Percentiles rank a stretch among this genome's conserved stretches.
phyloP scores from a whole-genome alignment of 2,329 filamentous ascomycete genomes.

The Sordariomycetes sp. region DNA sequence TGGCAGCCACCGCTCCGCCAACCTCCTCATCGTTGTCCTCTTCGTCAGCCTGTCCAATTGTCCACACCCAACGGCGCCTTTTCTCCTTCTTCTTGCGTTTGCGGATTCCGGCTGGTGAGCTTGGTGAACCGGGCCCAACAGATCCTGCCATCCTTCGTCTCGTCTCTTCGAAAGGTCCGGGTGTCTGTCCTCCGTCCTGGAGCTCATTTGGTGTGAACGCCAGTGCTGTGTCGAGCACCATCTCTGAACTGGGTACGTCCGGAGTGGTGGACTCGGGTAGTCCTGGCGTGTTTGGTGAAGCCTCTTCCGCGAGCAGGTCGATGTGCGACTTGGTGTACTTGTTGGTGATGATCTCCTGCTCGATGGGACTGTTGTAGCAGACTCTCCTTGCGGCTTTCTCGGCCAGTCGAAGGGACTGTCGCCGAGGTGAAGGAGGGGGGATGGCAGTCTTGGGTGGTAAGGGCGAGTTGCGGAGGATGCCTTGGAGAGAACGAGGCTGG shows the following conservation, averaged over 20 bases:
- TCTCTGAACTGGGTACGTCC: slow-evolving; percentile 27
- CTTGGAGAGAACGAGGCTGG: slow-evolving; percentile 49
- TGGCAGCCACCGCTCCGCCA: slow-evolving; percentile 31
- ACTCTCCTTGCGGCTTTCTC: slow-evolving; percentile 48
- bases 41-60: slow-evolving; percentile 47
- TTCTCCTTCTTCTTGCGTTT: slow-evolving; percentile 47
- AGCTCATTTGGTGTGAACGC: slow-evolving; percentile 45
- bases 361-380: slow-evolving; percentile 53
- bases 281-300: slow-evolving; percentile 35
- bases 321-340: slow-evolving; percentile 55
- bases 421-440: slow-evolving; percentile 42
- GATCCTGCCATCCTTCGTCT: slow-evolving; percentile 44
- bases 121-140: slow-evolving; percentile 30
- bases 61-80: slow-evolving; percentile 58
- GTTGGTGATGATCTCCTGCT: slow-evolving; percentile 54
- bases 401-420: slow-evolving; percentile 43
- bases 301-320: slow-evolving; percentile 50
- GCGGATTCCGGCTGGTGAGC: slow-evolving; percentile 34
- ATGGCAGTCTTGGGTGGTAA: slow-evolving; percentile 42
- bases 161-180: slow-evolving; percentile 56
- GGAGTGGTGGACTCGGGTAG: no score
- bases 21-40: slow-evolving; percentile 31
- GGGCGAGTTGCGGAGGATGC: slow-evolving; percentile 58
- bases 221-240: slow-evolving; percentile 37
- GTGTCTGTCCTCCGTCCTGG: slow-evolving; percentile 52